Percentiles rank a stretch among this genome's conserved stretches.
Conservation (phyloP, 148 eudicot species). For the Vaccinium myrtillus region DNA sequence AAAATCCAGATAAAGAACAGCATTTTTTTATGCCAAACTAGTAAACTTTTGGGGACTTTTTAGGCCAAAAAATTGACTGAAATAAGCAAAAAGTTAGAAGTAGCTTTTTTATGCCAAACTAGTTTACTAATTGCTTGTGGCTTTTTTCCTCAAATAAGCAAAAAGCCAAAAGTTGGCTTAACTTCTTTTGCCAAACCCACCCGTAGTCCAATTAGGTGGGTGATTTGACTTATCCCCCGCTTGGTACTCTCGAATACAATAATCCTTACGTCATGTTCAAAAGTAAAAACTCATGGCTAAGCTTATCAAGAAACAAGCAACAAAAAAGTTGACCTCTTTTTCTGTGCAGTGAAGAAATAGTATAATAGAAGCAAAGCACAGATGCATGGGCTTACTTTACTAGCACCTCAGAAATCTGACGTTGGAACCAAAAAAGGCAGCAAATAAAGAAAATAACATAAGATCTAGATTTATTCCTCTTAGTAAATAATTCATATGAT, state of each 20-base stretch:
- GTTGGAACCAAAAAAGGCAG: not conserved
- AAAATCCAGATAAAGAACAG: too few relatives aligned
- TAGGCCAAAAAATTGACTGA: too few relatives aligned
- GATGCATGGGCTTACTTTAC: not conserved
- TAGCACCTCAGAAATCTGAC: not conserved
- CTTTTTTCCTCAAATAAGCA: too few relatives aligned
- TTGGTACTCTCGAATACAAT: not conserved
- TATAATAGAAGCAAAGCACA: not conserved
- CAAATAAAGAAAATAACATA: not conserved
- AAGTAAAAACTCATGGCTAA: not conserved
- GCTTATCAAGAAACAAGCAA: not conserved
- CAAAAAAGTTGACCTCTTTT: not conserved
- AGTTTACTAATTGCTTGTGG: too few relatives aligned
- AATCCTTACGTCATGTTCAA: not conserved
- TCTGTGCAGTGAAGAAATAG: not conserved
- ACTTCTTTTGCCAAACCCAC: too few relatives aligned
- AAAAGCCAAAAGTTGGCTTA: too few relatives aligned
- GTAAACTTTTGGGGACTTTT: too few relatives aligned
- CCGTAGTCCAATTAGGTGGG: not conserved
- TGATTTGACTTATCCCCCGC: not conserved
- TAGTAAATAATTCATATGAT: not conserved
- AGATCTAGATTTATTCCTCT: not conserved
- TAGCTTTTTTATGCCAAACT: too few relatives aligned
- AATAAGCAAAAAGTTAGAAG: too few relatives aligned
- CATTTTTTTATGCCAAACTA: too few relatives aligned